Conservation (phyloP, 805 yeast genomes). For the Trichomonascus vanleenenianus region DNA sequence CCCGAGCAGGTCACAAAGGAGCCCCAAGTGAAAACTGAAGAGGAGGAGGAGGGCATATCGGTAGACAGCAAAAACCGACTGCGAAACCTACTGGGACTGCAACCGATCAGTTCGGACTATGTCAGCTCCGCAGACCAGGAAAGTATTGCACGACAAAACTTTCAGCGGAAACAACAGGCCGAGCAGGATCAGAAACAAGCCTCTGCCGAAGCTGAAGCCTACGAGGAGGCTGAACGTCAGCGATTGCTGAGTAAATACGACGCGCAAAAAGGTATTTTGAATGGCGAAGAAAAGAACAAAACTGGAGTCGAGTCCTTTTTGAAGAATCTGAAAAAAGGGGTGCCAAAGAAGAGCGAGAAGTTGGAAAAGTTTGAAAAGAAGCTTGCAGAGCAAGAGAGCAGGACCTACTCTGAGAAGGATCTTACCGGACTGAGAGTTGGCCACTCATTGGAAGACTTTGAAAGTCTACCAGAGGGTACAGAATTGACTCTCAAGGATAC, state of each 20-base stretch:
- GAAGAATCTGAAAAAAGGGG: neutral
- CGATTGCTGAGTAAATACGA: neutral
- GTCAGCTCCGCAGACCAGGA: constrained; percentile 19
- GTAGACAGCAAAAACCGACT: constrained; percentile 52
- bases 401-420: constrained; percentile 23
- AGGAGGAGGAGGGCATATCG: constrained; percentile 17
- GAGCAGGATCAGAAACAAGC: constrained; percentile 20
- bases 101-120: constrained; percentile 34
- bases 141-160: constrained; percentile 32
- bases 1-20: neutral
- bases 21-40: neutral
- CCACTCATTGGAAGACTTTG: constrained; percentile 38
- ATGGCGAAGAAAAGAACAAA: constrained; percentile 1
- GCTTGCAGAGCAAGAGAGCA: constrained; percentile 16
- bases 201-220: constrained; percentile 20
- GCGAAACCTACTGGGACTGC: constrained; percentile 44
- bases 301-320: neutral
- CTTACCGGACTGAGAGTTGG: constrained; percentile 36
- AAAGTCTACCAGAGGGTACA: constrained; percentile 33
- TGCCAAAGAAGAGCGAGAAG: neutral
- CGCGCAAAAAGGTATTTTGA: constrained; percentile 1
- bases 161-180: constrained; percentile 29
- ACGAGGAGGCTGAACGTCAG: constrained; percentile 15
- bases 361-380: constrained; percentile 4
- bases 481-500: constrained; percentile 53